These are phyloP conservation scores for Corallochytrium limacisporum DNA, from an alignment of 78 protist genomes.

Conservation along the genomic window DNA sequence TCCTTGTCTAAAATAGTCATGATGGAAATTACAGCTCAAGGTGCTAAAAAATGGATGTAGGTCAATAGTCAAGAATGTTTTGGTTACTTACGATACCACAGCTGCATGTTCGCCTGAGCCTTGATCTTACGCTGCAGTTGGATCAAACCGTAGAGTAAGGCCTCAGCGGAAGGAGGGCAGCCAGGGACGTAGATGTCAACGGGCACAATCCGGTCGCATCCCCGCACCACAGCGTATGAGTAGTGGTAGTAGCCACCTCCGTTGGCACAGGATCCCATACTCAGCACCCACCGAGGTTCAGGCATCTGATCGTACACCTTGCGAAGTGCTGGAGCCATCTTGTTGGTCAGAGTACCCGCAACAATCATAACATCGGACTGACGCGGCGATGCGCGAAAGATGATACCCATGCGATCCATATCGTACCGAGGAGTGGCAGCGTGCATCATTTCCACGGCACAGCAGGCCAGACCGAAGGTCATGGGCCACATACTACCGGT, in stretches of 20 bases:
- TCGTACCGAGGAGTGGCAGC: constrained; percentile 82
- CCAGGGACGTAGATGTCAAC: constrained; percentile 95
- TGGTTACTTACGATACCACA: constrained; percentile 31
- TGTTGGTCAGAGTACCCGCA: constrained; percentile 91
- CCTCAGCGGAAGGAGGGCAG: constrained; percentile 97
- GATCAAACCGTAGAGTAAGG: constrained; percentile 75
- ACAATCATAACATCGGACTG: constrained; percentile 90
- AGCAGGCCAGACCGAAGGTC: constrained; percentile 93
- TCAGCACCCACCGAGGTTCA: constrained; percentile 66
- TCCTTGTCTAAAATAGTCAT: too few relatives aligned
- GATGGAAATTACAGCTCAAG: too few relatives aligned
- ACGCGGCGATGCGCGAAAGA: constrained; percentile 80
- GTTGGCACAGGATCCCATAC: constrained; percentile 94
- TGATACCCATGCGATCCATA: constrained; percentile 84
- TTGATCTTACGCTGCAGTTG: constrained; percentile 77
- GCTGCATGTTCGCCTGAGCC: constrained; percentile 13
- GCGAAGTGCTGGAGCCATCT: constrained; percentile 94
- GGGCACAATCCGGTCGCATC: constrained; percentile 92
- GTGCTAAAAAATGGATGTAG: too few relatives aligned
- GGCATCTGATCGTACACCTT: constrained; percentile 76
- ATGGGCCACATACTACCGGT: constrained; percentile 84
- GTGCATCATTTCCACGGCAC: constrained; percentile 98
- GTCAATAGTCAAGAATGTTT: too few relatives aligned
- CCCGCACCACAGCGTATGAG: constrained; percentile 86
- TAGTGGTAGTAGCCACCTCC: constrained; percentile 96